Base-by-base conservation (phyloP, 495 filamentous ascomycete genomes). In the Parmelia sp. region DNA sequence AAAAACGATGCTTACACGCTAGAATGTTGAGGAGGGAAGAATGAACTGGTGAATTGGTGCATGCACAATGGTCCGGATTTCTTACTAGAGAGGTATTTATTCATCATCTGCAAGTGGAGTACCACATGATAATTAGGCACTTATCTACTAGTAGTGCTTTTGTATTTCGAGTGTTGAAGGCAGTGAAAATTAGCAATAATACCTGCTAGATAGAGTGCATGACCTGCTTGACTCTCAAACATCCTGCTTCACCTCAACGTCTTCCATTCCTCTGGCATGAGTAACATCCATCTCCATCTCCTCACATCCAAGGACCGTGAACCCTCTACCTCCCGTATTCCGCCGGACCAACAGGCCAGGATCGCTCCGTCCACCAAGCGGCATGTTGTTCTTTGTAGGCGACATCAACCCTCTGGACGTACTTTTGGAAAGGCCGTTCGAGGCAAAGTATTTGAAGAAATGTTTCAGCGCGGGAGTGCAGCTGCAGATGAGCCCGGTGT, bases 401-500 rank as follows among this genome's bases (percentile, higher is more conserved):
- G 23, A 27, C 17, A 2, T 23, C 29, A 9, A 19, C 7, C 29
- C 51, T n/a, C 19, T 8, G 17, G 5, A 33, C 11, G 29, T 23
- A 23, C 1, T 29, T 14, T 51, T 51, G 47, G 4, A 27, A 29
- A 51, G 17, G 47, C 25, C 14, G 10, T 29, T 27, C 23, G 40
- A 44, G 40, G 40, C 19, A 8, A 44, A 10, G n/a, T 49, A 25
- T 23, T 25, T 12, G n/a, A 69, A 57, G 36, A 69, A 60, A 10
- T 63, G 67, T 42, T 51, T 37, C 31, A 69, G 49, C 1, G 64
- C 67, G 15, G 64, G 64, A 39, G 60, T 63, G 60, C 67, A 69
- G 42, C 58, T 63, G 59, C 76, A 78, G 11, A 76, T 75, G 17
- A 78, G 58, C 23, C 76, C 76, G 14, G 73, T 76, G 66, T 78